Base-by-base conservation (phyloP, 768 basidiomycete genomes). In the Neoboletus brunneissimus region DNA sequence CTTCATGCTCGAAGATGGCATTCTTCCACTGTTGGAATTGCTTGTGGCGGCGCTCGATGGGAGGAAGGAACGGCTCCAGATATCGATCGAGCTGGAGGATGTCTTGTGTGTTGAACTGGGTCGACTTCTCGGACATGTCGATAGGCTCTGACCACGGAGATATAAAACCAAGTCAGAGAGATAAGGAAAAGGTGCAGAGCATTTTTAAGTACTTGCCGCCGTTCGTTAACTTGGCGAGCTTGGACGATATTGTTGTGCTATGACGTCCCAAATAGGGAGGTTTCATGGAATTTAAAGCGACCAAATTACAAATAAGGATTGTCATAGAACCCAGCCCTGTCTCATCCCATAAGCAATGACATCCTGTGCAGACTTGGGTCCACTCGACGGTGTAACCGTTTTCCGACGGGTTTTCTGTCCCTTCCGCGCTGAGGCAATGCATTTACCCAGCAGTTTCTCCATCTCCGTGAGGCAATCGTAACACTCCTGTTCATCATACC, bases 11-110 rank as follows among this genome's bases (percentile, higher is more conserved):
- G 23, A 88, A 79, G 65, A 97, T 90, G 44, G 75, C 77, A 63
- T 87, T 81, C 65, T 88, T 91, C 89, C 89, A 91, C 64, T 82
- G 78, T 55, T 81, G 80, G 75, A 85, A 92, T 32, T 72, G 68
- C 52, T 85, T 83, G 71, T 92, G 79, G 58, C 91, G 80, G 62
- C 81, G 79, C 55, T 82, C 75, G 70, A 94, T 90, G 43, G 82
- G 79, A 29, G 85, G 79, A 51, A 88, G 76, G 65, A 88, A 81
- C n/a, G 83, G 83, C 64, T 84, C 80, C n/a, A 94, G 83, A 71
- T 85, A 92, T 18, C 79, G 77, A 71, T 94, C 91, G 62, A 84
- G 75, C 48, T 81, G 73, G 58, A 88, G 76, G 42, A 91, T 77
- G 43, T 76, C 71, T 67, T 85, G 75, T 6, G 81, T 74, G 59